Evolutionary conservation across 352 stramenopile genomes (phyloP).

Genomic region (Saprolegnia diclina): DNA sequence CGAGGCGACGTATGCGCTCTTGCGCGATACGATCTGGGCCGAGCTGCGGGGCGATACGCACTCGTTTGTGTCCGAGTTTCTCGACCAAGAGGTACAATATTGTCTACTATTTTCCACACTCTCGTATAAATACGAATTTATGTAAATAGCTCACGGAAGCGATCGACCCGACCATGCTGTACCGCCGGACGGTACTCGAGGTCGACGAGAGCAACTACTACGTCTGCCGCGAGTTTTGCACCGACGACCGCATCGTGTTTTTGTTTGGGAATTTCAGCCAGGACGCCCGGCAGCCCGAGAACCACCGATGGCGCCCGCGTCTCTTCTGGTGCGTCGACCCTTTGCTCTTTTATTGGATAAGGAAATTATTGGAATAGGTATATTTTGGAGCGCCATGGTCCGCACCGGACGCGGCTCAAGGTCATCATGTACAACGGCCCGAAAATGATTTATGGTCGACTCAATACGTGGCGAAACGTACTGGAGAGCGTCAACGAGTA

Average conservation of each 20-base stretch:
- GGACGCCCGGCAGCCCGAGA: not conserved
- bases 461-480: not conserved
- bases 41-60: not conserved
- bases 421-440: conserved; percentile 7
- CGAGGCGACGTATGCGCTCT: not conserved
- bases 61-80: not conserved
- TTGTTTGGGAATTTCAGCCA: not conserved
- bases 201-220: not conserved
- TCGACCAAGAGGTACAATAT: not conserved
- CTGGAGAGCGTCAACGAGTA: not conserved
- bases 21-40: not conserved
- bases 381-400: conserved; percentile 1
- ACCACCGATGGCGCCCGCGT: not conserved
- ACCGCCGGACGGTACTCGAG: not conserved
- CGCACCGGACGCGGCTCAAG: not conserved
- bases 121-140: too few species aligned
- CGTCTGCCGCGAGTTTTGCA: not conserved
- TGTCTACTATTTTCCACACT: too few species aligned
- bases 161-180: too few species aligned
- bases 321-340: too few species aligned
- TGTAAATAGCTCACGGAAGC: not conserved
- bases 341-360: too few species aligned
- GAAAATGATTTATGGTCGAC: not conserved
- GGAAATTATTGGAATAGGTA: too few species aligned
- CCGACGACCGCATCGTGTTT: not conserved